Evolutionary conservation across 495 filamentous ascomycete species (phyloP), one percentile per base, ranked within the genome.

Genomic region (Penicillium daleae): DNA sequence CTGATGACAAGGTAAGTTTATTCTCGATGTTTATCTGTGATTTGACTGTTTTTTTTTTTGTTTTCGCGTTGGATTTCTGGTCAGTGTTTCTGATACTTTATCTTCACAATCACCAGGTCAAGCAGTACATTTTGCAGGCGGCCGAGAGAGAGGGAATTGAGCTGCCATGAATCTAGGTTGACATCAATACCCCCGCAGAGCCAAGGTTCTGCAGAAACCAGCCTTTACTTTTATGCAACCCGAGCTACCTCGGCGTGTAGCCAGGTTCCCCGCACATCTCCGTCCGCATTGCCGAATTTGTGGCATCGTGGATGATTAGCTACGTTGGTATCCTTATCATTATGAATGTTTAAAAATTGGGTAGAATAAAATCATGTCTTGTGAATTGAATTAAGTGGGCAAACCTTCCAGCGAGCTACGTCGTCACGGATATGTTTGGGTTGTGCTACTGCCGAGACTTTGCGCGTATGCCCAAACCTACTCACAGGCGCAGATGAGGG

Each of bases 121-220:
- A 85, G 56, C 87, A 85, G 33, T 98, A 89, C 77, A 92, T 98
- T 56, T 67, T 92, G 49, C 86, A 90, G 61, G 86, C 84, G 60
- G 91, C 92, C 35, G 92, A 96, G 77, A 86, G 85, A 56, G 93
- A 97, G 74, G 95, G 93, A 9, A 89, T 99, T 64, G 90, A 94
- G 40, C 63, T 87, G 24, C 78, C 74, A 29, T 73, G 32, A 66
- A 57, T 21, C 9, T 6, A 13, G 12, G 4, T 37, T 21, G 29
- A 12, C 15, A 17, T 29, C 4, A 22, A 46, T 4, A 17, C 29
- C 46, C 46, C 46, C 46, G 46, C 46, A n/a, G 13, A 29, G 6
- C 12, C 46, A 50, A 50, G 22, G 24, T 27, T 27, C 26, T 50
- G 15, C 22, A 50, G 15, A 3, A 50, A 29, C 5, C 44, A 26